Conservation (phyloP, 495 filamentous ascomycete genomes). For the Alectoria sarmentosa region DNA sequence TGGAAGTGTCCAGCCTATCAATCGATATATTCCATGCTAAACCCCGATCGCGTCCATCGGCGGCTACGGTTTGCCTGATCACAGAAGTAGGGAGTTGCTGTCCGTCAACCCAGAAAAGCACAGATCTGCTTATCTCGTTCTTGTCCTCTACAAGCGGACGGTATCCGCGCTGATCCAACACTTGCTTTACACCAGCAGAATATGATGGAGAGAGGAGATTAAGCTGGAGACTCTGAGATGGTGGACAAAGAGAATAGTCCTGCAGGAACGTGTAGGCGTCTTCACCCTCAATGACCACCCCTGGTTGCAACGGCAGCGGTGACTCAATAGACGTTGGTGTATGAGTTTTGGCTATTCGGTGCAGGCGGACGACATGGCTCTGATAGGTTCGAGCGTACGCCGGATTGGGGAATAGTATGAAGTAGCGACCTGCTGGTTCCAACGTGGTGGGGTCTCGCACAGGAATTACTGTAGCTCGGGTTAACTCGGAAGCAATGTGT, state of each 20-base stretch:
- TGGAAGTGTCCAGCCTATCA: slow-evolving; percentile 16
- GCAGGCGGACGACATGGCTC: slow-evolving; percentile 38
- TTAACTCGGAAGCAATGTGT: not conserved
- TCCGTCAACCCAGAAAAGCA: slow-evolving; percentile 42
- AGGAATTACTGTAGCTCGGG: slow-evolving; percentile 35
- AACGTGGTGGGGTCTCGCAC: slow-evolving; percentile 48
- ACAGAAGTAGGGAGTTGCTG: slow-evolving; percentile 23
- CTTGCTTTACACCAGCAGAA: slow-evolving; percentile 14
- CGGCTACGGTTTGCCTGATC: slow-evolving; percentile 34
- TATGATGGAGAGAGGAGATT: slow-evolving; percentile 23
- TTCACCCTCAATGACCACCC: slow-evolving; percentile 35
- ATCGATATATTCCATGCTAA: slow-evolving; percentile 25
- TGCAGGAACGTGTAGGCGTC: slow-evolving; percentile 38
- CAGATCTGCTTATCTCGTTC: slow-evolving; percentile 24
- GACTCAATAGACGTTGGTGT: slow-evolving; percentile 90
- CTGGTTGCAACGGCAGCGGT: slow-evolving; percentile 73
- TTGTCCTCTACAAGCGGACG: slow-evolving; percentile 11
- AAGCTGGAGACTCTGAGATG: slow-evolving; percentile 29
- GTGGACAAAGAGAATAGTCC: slow-evolving; percentile 47
- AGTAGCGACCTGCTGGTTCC: slow-evolving; percentile 48
- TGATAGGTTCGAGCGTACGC: slow-evolving; percentile 50
- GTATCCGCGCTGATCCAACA: slow-evolving; percentile 30
- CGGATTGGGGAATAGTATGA: slow-evolving; percentile 51
- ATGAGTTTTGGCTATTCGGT: slow-evolving; percentile 64
- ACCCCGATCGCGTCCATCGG: slow-evolving; percentile 39